These are phyloP conservation scores for Zygotorulaspora mrakii DNA, from an alignment of 1,139 yeast genomes.

Conservation along the genomic window DNA sequence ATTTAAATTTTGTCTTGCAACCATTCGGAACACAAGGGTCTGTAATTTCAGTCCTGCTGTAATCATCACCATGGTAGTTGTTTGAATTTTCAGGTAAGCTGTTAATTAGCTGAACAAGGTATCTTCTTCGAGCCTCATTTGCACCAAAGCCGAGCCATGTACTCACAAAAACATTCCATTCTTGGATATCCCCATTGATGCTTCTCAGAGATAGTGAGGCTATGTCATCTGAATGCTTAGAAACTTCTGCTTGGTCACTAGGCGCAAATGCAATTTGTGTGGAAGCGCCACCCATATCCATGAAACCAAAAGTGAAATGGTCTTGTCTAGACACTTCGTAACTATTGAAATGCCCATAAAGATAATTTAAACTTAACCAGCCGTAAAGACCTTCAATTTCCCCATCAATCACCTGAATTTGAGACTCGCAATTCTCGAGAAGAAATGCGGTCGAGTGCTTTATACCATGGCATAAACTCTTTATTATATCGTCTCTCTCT, in stretches of 20 bases:
- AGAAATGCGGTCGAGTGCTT: slow-evolving; percentile 48
- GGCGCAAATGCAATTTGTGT: slow-evolving; percentile 81
- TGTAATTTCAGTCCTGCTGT: slow-evolving; percentile 38
- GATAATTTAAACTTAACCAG: slow-evolving; percentile 71
- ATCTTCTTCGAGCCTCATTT: slow-evolving; percentile 67
- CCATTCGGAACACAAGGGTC: slow-evolving; percentile 75
- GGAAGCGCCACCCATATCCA: slow-evolving; percentile 92
- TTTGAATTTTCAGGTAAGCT: slow-evolving; percentile 43
- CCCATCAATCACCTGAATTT: slow-evolving; percentile 72
- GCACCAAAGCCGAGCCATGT: slow-evolving; percentile 89
- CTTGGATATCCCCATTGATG: slow-evolving; percentile 56
- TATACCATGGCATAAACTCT: slow-evolving; percentile 50
- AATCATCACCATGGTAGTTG: slow-evolving; percentile 44
- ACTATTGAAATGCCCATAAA: slow-evolving; percentile 52
- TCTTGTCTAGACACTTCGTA: slow-evolving; percentile 38
- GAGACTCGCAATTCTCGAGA: slow-evolving; percentile 53
- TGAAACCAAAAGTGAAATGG: slow-evolving; percentile 66
- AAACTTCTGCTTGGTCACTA: slow-evolving; percentile 47
- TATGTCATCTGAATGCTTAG: slow-evolving; percentile 60
- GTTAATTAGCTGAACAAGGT: slow-evolving; percentile 50
- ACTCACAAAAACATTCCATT: slow-evolving; percentile 72
- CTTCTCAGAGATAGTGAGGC: slow-evolving; percentile 54
- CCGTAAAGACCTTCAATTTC: slow-evolving; percentile 79
- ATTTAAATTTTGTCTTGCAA: slow-evolving; percentile 42
- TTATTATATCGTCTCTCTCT: slow-evolving; percentile 46